A percentile compares a stretch with the other conserved stretches of the same genome.
phyloP scores from a whole-genome alignment of 2,329 filamentous ascomycete species.

The Curvularia eragrostidis region DNA sequence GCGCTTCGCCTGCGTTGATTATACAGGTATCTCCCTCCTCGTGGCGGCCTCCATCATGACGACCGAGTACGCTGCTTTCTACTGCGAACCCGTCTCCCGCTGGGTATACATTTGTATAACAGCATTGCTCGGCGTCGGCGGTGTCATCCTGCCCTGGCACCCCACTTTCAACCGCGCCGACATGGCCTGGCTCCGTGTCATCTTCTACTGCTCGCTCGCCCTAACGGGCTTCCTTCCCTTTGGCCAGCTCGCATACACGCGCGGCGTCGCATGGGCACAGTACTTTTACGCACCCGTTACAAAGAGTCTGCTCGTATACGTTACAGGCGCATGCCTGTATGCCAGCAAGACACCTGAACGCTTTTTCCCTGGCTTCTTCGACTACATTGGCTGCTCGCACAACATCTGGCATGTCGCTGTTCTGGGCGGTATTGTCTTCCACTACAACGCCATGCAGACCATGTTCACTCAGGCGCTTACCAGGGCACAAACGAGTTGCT shows the following conservation, averaged over 20 bases:
- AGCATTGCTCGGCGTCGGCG: slow-evolving; percentile 79
- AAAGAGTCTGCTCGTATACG: slow-evolving; percentile 87
- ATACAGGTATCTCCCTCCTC: slow-evolving; percentile 93
- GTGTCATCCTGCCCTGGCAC: slow-evolving; percentile 94
- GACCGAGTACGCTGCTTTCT: slow-evolving; percentile 98
- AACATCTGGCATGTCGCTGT: slow-evolving; percentile 98
- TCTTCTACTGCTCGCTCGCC: slow-evolving; percentile 87
- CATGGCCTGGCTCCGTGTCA: slow-evolving; percentile 91
- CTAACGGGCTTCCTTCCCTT: slow-evolving; percentile 89
- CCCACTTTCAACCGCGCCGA: slow-evolving; percentile 91
- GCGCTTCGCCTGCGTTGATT: slow-evolving; percentile 96
- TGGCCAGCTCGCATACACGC: slow-evolving; percentile 78
- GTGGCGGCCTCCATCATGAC: slow-evolving; percentile 98
- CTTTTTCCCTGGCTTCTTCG: slow-evolving; percentile 91
- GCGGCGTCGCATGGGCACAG: slow-evolving; percentile 79
- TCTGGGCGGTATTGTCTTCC: slow-evolving; percentile 93
- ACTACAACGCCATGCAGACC: slow-evolving; percentile 94
- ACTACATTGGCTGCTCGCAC: slow-evolving; percentile 93
- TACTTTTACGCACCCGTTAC: slow-evolving; percentile 88
- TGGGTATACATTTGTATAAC: slow-evolving; percentile 87
- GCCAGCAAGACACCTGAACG: slow-evolving; percentile 91
- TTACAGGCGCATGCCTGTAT: slow-evolving; percentile 84
- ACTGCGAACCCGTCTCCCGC: slow-evolving; percentile 89
- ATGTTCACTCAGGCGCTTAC: slow-evolving; percentile 73
- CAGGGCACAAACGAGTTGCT: slow-evolving; percentile 44